Conservation (phyloP, 306 rosid genomes). For the Castanea sativa region DNA sequence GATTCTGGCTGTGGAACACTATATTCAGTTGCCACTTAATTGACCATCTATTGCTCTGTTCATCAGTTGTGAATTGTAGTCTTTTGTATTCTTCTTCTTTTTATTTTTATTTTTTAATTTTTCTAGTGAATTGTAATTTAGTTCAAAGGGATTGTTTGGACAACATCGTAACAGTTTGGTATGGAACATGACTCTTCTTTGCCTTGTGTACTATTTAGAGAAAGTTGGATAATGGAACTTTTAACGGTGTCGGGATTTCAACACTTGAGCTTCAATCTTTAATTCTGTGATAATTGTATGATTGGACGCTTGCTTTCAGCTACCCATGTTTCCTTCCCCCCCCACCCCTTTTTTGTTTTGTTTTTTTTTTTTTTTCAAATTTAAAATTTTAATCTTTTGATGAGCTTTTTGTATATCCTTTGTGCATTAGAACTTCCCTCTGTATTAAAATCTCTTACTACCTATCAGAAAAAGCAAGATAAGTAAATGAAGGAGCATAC, state of each 20-base stretch:
- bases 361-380: background rate
- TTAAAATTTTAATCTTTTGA: background rate
- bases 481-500: background rate
- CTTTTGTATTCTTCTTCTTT: background rate
- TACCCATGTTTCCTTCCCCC: no score
- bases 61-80: background rate
- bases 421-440: background rate
- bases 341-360: background rate
- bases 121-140: no score
- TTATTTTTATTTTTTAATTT: no score
- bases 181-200: background rate
- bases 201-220: background rate
- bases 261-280: background rate
- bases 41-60: background rate
- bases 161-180: background rate
- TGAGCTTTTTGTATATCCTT: background rate
- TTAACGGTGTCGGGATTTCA: background rate
- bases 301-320: background rate
- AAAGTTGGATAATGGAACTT: background rate
- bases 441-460: background rate
- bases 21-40: background rate
- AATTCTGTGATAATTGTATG: background rate
- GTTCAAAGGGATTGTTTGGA: background rate
- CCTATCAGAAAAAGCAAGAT: background rate
- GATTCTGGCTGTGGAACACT: background rate